A percentile compares a stretch with the other conserved stretches of the same genome.
These are phyloP conservation scores for Euryodendron excelsum DNA, from an alignment of 148 eudicot species.

Conservation along the genomic window DNA sequence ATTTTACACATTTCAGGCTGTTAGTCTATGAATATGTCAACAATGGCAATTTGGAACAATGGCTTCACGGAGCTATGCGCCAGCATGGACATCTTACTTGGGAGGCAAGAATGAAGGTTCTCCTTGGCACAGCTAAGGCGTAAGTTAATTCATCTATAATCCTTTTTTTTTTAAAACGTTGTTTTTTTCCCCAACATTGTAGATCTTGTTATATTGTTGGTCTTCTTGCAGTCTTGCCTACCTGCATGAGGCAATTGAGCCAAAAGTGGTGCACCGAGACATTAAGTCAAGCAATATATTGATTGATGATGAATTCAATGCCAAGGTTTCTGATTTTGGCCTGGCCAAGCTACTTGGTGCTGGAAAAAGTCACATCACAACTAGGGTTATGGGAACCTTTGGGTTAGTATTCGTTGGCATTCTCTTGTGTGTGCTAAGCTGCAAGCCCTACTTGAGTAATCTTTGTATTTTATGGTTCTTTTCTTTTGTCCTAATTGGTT, in stretches of 20 bases:
- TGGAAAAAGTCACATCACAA: conserved; percentile 73
- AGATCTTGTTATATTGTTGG: neutral
- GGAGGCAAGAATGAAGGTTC: conserved; percentile 68
- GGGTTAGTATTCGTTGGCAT: conserved; percentile 36
- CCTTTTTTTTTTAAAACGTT: too few species aligned
- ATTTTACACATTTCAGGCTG: conserved; percentile 17
- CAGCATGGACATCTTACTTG: conserved; percentile 71
- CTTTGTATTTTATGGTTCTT: neutral
- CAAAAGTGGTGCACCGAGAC: conserved; percentile 81
- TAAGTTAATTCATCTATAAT: conserved; percentile 30
- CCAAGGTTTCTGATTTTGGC: conserved; percentile 81
- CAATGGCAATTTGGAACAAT: conserved; percentile 76
- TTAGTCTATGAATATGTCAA: conserved; percentile 68
- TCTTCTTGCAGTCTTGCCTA: conserved; percentile 59
- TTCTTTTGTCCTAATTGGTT: neutral
- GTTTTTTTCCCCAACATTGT: neutral
- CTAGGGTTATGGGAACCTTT: conserved; percentile 84
- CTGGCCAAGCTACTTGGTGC: conserved; percentile 75
- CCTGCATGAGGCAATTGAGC: conserved; percentile 78
- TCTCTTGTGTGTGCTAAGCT: conserved; percentile 11
- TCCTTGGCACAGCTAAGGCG: conserved; percentile 81
- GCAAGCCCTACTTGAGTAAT: neutral
- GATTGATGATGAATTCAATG: conserved; percentile 59
- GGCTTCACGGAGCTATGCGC: conserved; percentile 82
- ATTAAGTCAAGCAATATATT: conserved; percentile 78